Evolutionary conservation across 2,329 filamentous ascomycete genomes (phyloP).

Genomic region (Alternaria alternata): DNA sequence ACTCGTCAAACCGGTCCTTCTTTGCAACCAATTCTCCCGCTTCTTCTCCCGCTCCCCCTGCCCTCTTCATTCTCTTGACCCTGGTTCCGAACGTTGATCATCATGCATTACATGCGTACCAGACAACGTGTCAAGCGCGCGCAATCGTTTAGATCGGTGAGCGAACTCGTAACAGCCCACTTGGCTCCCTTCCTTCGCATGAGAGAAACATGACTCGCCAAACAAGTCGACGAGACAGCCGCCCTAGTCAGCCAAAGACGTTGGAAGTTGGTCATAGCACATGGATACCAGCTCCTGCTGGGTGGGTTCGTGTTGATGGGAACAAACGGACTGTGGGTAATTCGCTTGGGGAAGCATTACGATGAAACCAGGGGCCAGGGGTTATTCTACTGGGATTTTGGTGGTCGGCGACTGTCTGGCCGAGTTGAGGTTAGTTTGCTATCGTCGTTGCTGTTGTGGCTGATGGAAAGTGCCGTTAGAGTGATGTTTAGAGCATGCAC

Average conservation of each 20-base stretch:
- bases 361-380: constrained; percentile 14
- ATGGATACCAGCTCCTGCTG: background rate
- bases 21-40: constrained; percentile 3
- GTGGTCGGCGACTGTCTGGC: background rate
- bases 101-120: constrained; percentile 4
- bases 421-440: background rate
- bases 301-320: constrained; percentile 6
- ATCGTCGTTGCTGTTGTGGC: background rate
- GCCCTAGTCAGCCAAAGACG: background rate
- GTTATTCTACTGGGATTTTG: background rate
- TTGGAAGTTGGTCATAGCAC: constrained; percentile 3
- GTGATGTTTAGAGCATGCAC: constrained; percentile 1
- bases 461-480: constrained; percentile 2
- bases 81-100: constrained; percentile 3
- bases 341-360: constrained; percentile 4
- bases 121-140: background rate
- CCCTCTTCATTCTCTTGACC: background rate
- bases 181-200: background rate
- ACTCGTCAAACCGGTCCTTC: background rate
- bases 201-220: background rate
- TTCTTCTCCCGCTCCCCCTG: constrained; percentile 2
- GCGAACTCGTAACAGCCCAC: constrained; percentile 1
- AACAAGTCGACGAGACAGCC: background rate
- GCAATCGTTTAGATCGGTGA: constrained; percentile 6
- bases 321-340: constrained; percentile 4